These are phyloP conservation scores for Diutina pseudorugosa DNA, from an alignment of 1,139 yeast species.

Conservation along the genomic window DNA sequence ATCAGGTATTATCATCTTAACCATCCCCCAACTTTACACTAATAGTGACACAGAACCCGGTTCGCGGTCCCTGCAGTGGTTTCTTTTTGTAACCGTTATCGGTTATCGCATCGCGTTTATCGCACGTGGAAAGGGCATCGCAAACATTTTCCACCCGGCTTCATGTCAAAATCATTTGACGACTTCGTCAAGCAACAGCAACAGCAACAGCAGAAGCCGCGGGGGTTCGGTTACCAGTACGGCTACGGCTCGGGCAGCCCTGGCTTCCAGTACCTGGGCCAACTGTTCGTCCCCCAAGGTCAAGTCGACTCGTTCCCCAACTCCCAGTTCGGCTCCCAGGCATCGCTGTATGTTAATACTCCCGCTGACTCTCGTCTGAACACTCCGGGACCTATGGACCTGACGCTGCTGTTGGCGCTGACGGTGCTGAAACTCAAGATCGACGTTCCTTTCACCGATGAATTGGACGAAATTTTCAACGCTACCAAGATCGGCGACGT, in stretches of 20 bases:
- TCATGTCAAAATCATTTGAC: slow-evolving; percentile 22
- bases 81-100: neutral
- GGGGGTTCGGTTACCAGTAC: slow-evolving; percentile 9
- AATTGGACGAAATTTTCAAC: slow-evolving; percentile 41
- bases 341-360: neutral
- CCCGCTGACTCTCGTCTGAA: slow-evolving; percentile 8
- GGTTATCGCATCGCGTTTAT: neutral
- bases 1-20: too few relatives aligned
- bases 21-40: too few relatives aligned
- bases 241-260: slow-evolving; percentile 5
- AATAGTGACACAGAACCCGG: too few relatives aligned
- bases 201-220: slow-evolving; percentile 9
- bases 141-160: neutral
- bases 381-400: slow-evolving; percentile 20
- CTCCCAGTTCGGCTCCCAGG: slow-evolving; percentile 1
- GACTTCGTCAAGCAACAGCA: slow-evolving; percentile 23
- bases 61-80: too few relatives aligned
- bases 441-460: slow-evolving; percentile 57
- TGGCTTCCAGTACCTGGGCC: slow-evolving; percentile 8
- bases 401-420: slow-evolving; percentile 38
- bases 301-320: neutral
- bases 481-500: slow-evolving; percentile 54
- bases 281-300: slow-evolving; percentile 5
- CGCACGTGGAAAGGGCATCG: neutral
- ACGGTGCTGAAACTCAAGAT: slow-evolving; percentile 52